Evolutionary conservation across 108 stramenopile genomes (phyloP).

Genomic region (Skeletonema potamos): DNA sequence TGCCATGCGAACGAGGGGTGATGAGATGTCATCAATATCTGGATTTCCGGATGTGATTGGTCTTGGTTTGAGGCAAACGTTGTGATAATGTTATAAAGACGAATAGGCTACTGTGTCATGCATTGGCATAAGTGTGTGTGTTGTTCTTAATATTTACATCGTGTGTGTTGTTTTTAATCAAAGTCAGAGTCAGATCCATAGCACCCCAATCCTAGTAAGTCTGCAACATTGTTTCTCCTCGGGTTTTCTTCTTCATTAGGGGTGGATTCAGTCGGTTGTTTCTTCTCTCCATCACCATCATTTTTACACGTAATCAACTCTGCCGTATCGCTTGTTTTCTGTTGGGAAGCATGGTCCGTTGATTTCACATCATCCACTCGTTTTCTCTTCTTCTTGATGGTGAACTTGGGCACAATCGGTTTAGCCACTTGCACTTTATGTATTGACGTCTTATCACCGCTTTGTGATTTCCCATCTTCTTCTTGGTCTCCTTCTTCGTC

Average conservation of each 20-base stretch:
- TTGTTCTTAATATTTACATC: not conserved
- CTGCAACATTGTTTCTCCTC: slow-evolving; percentile 14
- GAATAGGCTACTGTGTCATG: too few species aligned
- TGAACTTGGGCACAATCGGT: slow-evolving; percentile 39
- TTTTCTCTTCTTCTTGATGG: slow-evolving; percentile 40
- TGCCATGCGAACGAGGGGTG: not conserved
- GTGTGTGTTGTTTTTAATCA: not conserved
- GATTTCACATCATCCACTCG: not conserved
- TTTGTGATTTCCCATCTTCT: not conserved
- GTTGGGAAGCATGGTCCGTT: not conserved
- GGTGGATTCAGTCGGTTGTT: not conserved
- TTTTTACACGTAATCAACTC: not conserved
- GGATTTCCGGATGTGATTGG: not conserved
- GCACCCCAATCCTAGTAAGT: slow-evolving; percentile 54
- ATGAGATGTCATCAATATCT: not conserved
- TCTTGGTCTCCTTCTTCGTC: slow-evolving; percentile 10
- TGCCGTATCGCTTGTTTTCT: not conserved
- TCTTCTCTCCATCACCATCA: not conserved
- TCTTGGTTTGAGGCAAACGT: not conserved
- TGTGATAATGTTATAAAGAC: not conserved
- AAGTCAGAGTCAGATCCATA: slow-evolving; percentile 71
- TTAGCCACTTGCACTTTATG: not conserved
- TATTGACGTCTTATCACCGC: not conserved
- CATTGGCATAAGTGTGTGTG: not conserved
- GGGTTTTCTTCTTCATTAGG: not conserved